Evolutionary conservation across 2,329 filamentous ascomycete genomes (phyloP).

Genomic region (Botryosphaeria dothidea): DNA sequence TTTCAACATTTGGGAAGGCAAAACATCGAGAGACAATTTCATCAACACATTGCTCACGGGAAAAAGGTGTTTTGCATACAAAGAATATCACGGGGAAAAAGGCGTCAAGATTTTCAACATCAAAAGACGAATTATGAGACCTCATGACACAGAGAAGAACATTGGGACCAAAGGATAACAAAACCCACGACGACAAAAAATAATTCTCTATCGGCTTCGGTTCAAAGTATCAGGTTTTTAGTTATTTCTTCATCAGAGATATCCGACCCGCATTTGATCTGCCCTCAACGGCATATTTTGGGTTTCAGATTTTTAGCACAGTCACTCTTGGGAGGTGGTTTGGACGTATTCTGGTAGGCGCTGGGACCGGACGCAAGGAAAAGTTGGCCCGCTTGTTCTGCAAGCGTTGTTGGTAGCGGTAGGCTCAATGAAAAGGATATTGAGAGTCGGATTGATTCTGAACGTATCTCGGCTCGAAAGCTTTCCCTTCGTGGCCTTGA

Average conservation of each 20-base stretch:
- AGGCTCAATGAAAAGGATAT: no score
- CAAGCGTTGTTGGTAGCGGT: no score
- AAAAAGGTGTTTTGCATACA: constrained; percentile 8
- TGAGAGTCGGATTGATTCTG: no score
- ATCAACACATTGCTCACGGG: neutral
- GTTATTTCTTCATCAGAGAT: constrained; percentile 6
- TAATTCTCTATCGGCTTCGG: neutral
- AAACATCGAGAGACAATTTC: neutral
- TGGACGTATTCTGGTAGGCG: no score
- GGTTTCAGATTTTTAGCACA: neutral
- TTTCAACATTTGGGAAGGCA: constrained; percentile 3
- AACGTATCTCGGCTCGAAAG: no score
- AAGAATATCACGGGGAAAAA: neutral
- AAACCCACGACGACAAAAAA: neutral
- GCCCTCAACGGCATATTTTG: constrained; percentile 11
- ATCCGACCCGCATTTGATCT: constrained; percentile 3
- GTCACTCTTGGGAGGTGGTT: no score
- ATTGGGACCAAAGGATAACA: neutral
- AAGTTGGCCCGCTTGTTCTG: no score
- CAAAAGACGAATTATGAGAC: constrained; percentile 14
- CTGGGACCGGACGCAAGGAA: no score
- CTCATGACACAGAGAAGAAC: neutral
- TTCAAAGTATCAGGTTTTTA: neutral
- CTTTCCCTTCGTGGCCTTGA: no score
- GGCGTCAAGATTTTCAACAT: constrained; percentile 6